Conservation (phyloP, 2,329 filamentous ascomycete species). For the Leptodontidium sp. region DNA sequence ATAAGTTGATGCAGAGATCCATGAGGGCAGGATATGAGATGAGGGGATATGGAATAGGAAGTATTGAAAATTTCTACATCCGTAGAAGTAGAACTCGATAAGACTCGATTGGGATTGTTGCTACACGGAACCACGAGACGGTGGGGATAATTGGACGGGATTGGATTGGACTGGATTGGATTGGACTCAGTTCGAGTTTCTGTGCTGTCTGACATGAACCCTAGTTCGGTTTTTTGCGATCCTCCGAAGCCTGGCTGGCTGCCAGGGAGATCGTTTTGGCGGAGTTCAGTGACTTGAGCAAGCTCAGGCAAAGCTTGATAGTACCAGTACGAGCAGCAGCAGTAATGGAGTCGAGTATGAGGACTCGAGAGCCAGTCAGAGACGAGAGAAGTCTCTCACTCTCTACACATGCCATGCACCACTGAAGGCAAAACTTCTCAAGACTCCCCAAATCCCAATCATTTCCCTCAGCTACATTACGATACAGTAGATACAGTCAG, state of each 20-base stretch:
- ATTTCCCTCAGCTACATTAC: constrained; percentile 32
- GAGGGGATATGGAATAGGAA: constrained; percentile 37
- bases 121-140: constrained; percentile 36
- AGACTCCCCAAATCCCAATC: constrained; percentile 20
- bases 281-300: constrained; percentile 12
- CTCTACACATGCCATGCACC: constrained; percentile 13
- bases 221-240: constrained; percentile 7
- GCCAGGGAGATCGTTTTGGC: background rate
- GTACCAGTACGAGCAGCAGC: background rate
- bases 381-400: constrained; percentile 7
- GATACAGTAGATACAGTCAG: too few species aligned
- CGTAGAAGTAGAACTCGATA: constrained; percentile 28
- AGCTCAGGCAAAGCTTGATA: constrained; percentile 15
- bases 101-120: constrained; percentile 28
- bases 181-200: background rate
- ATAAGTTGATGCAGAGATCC: constrained; percentile 29
- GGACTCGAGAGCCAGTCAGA: constrained; percentile 21
- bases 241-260: background rate
- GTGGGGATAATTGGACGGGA: constrained; percentile 23
- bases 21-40: constrained; percentile 11
- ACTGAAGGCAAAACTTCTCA: constrained; percentile 20
- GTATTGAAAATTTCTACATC: constrained; percentile 35
- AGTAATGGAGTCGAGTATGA: background rate
- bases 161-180: background rate
- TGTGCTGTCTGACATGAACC: background rate